Evolutionary conservation across 2,329 filamentous ascomycete genomes (phyloP).

Genomic region (Septoria petroselini): DNA sequence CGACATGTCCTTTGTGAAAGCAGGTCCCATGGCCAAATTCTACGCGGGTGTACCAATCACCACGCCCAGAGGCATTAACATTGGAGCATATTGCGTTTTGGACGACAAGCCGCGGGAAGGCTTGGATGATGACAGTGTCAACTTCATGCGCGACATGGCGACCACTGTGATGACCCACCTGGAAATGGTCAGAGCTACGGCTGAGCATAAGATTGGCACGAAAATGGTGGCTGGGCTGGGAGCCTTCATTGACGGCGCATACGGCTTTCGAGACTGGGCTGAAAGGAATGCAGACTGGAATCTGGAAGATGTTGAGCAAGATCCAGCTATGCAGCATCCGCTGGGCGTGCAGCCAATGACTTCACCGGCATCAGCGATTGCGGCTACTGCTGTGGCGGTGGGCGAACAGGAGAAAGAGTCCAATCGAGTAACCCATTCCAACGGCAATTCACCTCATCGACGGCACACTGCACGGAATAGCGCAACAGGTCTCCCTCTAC

Average conservation of each 20-base stretch:
- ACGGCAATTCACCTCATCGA: not conserved
- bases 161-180: slow-evolving; percentile 61
- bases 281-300: slow-evolving; percentile 23
- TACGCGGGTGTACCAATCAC: slow-evolving; percentile 52
- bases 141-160: slow-evolving; percentile 58
- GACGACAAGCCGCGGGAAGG: slow-evolving; percentile 56
- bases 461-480: slow-evolving; percentile 10
- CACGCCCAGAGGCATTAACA: slow-evolving; percentile 51
- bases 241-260: slow-evolving; percentile 27
- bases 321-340: slow-evolving; percentile 20
- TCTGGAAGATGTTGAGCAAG: slow-evolving; percentile 20
- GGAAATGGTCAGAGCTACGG: slow-evolving; percentile 40
- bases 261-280: slow-evolving; percentile 25
- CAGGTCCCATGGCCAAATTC: slow-evolving; percentile 42
- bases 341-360: slow-evolving; percentile 22
- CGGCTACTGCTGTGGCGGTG: slow-evolving; percentile 20
- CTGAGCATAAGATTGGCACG: slow-evolving; percentile 49
- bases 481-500: slow-evolving; percentile 10
- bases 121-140: slow-evolving; percentile 48
- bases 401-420: slow-evolving; percentile 21
- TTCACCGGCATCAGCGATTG: slow-evolving; percentile 17
- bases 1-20: slow-evolving; percentile 32
- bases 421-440: slow-evolving; percentile 1
- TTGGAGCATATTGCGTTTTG: slow-evolving; percentile 60
- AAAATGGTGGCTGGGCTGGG: slow-evolving; percentile 54